phyloP scores from a whole-genome alignment of 805 yeast genomes.

The Torulaspora delbrueckii region DNA sequence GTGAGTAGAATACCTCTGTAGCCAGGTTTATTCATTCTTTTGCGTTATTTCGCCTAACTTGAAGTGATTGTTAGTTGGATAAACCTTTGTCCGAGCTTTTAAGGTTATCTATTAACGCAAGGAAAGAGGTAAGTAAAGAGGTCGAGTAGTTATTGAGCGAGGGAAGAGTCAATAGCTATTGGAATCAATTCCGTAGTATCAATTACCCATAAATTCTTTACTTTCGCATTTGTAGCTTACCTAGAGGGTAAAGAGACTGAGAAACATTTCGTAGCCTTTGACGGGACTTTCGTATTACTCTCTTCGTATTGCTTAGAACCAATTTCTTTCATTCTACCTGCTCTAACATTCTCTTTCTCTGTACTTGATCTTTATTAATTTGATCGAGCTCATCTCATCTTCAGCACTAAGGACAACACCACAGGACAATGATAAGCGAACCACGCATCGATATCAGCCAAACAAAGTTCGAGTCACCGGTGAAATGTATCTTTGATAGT shows the following conservation, averaged over 20 bases:
- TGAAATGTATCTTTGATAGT: constrained; percentile 43
- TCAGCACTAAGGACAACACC: not conserved
- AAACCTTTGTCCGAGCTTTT: constrained; percentile 5
- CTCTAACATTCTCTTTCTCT: too few species aligned
- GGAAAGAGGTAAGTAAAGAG: not conserved
- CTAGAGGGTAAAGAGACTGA: too few species aligned
- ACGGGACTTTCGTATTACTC: not conserved
- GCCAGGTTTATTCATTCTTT: constrained; percentile 9
- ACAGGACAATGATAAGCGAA: not conserved
- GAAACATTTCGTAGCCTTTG: not conserved
- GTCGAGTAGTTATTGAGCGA: not conserved
- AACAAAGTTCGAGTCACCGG: constrained; percentile 35
- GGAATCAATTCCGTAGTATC: not conserved
- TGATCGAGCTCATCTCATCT: not conserved
- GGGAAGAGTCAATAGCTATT: not conserved
- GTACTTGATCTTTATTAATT: not conserved
- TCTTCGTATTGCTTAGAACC: not conserved
- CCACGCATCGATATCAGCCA: constrained; percentile 4
- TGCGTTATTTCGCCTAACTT: not conserved
- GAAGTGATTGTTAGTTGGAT: not conserved
- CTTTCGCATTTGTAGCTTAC: too few species aligned
- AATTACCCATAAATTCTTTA: not conserved
- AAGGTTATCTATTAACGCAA: not conserved
- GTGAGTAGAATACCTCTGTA: constrained; percentile 26
- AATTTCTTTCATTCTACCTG: too few species aligned